Percentiles rank a stretch among this genome's conserved stretches.
phyloP scores from a whole-genome alignment of 208 protist genomes.

The Leishmania arabica region DNA sequence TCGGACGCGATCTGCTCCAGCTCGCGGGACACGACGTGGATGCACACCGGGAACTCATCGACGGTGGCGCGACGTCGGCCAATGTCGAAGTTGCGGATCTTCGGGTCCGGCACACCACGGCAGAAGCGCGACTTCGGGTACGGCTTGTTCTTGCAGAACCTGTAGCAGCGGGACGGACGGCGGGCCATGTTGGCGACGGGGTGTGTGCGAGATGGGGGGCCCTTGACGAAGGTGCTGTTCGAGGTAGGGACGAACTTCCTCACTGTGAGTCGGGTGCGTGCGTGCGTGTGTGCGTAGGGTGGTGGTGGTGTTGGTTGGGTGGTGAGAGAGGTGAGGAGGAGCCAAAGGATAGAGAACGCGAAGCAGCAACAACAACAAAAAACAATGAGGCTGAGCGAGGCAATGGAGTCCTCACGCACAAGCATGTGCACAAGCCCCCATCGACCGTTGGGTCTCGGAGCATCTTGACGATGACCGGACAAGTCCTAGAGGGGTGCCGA shows the following conservation, averaged over 20 bases:
- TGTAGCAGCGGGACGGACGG: constrained; percentile 78
- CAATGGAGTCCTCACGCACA: too few species aligned
- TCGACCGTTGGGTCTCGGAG: not conserved
- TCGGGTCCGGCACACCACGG: constrained; percentile 98
- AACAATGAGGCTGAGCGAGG: too few species aligned
- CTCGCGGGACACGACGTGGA: constrained; percentile 98
- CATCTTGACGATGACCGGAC: not conserved
- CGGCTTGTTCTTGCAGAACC: constrained; percentile 84
- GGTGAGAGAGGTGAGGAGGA: not conserved
- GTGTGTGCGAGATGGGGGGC: not conserved
- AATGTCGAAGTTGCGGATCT: constrained; percentile 98
- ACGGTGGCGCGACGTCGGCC: constrained; percentile 96
- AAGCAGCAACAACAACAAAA: not conserved
- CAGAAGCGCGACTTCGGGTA: constrained; percentile 95
- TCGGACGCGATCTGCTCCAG: constrained; percentile 99
- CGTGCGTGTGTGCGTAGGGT: not conserved
- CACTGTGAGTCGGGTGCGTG: not conserved
- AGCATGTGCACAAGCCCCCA: not conserved
- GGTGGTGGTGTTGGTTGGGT: too few species aligned
- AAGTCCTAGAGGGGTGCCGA: not conserved
- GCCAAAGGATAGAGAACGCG: not conserved
- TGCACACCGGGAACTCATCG: constrained; percentile 97
- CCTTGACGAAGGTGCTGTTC: not conserved
- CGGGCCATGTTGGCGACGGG: constrained; percentile 56
- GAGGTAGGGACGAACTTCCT: not conserved